Base-by-base conservation (phyloP, 768 basidiomycete genomes). In the Lactifluus echinatus region DNA sequence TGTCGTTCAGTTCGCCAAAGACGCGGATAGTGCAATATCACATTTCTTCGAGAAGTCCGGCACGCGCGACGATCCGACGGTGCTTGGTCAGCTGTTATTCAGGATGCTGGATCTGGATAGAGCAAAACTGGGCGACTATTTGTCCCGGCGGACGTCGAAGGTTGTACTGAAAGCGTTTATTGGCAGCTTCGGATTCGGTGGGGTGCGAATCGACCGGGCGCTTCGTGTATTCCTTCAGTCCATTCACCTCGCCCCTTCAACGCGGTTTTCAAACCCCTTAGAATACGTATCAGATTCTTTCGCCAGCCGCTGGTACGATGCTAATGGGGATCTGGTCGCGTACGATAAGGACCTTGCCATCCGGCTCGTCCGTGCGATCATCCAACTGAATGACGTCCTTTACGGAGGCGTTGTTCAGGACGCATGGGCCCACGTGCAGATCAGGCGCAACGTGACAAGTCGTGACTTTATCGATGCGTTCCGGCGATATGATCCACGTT, bases 181-280 rank as follows among this genome's bases (percentile, higher is more conserved):
- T 58, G 93, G 93, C 67, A 81, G 80, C 57, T 97, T 98, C 70
- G 84, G 89, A 28, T 92, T 96, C 67, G 73, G 79, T 2, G 87
- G 88, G 8, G 72, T 95, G 45, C 76, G 90, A 61, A 81, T 97
- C 57, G 93, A 97, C 73, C 84, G 85, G 59, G 93, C 93, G 10
- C 75, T 99, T 53, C 83, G 95, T 52, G 80, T 86, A 48, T 98
- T 98, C 75, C 73, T 97, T 57, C 82, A 91, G 64, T 85, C 93
- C 7, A 69, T 97, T 36, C 77, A 87, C 64, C 66, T 87, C n/a
- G 82, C 84, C 7, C 65, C 73, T 28, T 76, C 78, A 36, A 57
- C 70, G 66, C 19, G 67, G 15, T 70, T 71, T 52, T 67, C 73
- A 42, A 71, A 67, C 47, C 71, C 79, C 4, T 69, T 85, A 31